Conservation (phyloP, 768 basidiomycete genomes). For the Rhodotorula babjevae region DNA sequence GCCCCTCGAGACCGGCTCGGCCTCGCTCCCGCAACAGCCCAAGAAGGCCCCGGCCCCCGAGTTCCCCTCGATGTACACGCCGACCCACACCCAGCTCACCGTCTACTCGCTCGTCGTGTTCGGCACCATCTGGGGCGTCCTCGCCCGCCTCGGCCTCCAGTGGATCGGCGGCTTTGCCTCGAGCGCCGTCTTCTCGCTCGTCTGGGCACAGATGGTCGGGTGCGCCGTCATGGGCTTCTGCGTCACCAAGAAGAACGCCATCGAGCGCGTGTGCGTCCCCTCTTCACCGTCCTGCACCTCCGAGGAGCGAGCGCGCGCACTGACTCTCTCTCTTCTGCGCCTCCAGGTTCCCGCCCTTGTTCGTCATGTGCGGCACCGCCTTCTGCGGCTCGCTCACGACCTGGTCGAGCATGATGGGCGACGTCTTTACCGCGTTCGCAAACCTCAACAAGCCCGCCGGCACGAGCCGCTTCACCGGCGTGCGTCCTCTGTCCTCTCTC, state of each 20-base stretch:
- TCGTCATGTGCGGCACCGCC: slow-evolving; percentile 85
- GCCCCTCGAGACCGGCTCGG: slow-evolving; percentile 11
- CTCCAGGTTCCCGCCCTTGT: slow-evolving; percentile 83
- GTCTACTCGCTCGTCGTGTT: slow-evolving; percentile 71
- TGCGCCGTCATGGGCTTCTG: slow-evolving; percentile 87
- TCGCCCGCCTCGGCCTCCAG: slow-evolving; percentile 71
- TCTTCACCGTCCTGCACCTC: not conserved
- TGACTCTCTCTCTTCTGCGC: not conserved
- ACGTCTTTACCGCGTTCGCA: slow-evolving; percentile 78
- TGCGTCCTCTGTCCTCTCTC: slow-evolving; percentile 47
- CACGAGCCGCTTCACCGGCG: slow-evolving; percentile 66
- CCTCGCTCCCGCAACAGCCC: not conserved
- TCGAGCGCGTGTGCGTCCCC: slow-evolving; percentile 66
- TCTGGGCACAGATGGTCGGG: slow-evolving; percentile 79
- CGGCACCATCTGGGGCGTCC: slow-evolving; percentile 75
- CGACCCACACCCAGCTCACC: slow-evolving; percentile 54
- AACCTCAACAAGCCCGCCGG: slow-evolving; percentile 56
- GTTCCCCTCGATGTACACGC: slow-evolving; percentile 47
- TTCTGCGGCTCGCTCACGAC: slow-evolving; percentile 96
- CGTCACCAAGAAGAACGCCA: slow-evolving; percentile 63
- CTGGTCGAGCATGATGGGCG: slow-evolving; percentile 91
- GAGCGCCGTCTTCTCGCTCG: slow-evolving; percentile 69
- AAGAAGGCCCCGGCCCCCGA: slow-evolving; percentile 3
- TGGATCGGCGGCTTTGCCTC: slow-evolving; percentile 72
- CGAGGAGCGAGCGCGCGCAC: not conserved